A percentile compares a stretch with the other conserved stretches of the same genome.
These are phyloP conservation scores for Thelonectria rubi DNA, from an alignment of 2,329 filamentous ascomycete species.

Conservation along the genomic window DNA sequence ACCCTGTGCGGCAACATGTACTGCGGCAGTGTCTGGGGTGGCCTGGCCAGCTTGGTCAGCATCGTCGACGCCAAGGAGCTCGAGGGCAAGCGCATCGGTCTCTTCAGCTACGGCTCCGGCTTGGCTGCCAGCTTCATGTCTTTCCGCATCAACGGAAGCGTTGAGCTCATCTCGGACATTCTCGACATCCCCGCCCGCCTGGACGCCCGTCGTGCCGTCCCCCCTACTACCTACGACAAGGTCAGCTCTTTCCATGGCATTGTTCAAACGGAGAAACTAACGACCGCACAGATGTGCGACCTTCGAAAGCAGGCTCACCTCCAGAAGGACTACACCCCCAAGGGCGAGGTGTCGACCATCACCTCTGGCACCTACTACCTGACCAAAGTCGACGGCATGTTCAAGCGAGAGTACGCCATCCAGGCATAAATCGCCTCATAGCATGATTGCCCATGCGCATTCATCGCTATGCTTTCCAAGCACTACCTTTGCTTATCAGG, in stretches of 20 bases:
- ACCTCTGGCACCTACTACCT: constrained; percentile 78
- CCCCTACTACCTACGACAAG: constrained; percentile 77
- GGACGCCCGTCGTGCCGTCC: constrained; percentile 69
- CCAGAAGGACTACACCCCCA: constrained; percentile 79
- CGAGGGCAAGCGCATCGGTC: constrained; percentile 75
- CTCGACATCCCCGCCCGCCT: constrained; percentile 77
- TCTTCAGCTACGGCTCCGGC: constrained; percentile 84
- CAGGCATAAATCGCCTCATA: constrained; percentile 66
- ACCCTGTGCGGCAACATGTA: constrained; percentile 79
- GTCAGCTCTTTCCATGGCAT: constrained; percentile 59
- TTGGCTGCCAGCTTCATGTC: constrained; percentile 77
- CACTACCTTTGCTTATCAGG: constrained; percentile 28
- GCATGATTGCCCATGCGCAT: constrained; percentile 31
- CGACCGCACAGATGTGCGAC: constrained; percentile 70
- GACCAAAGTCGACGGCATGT: constrained; percentile 84
- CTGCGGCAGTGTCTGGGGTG: constrained; percentile 78
- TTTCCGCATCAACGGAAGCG: constrained; percentile 76
- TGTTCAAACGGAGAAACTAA: constrained; percentile 29
- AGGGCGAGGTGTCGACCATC: constrained; percentile 74
- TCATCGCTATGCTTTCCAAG: constrained; percentile 23
- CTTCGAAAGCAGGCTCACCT: constrained; percentile 85
- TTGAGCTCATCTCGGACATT: constrained; percentile 71
- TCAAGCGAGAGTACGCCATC: constrained; percentile 79
- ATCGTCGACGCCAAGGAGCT: constrained; percentile 70
- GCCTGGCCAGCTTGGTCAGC: constrained; percentile 74